Evolutionary conservation across 225 moss, liverwort and hornwort genomes (phyloP).

Genomic region (Neckera pumila): DNA sequence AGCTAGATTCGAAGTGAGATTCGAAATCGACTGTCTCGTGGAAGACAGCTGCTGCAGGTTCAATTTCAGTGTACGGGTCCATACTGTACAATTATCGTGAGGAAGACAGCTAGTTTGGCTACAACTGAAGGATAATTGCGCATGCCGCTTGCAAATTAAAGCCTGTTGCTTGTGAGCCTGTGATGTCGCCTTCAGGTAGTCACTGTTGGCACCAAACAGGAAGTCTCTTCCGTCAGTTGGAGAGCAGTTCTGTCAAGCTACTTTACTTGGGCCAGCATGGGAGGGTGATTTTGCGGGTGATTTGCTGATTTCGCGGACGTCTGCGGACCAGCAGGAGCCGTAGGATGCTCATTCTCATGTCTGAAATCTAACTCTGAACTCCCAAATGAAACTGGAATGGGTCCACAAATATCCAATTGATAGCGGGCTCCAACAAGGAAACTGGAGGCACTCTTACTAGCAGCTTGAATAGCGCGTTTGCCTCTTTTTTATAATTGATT

Average conservation of each 20-base stretch:
- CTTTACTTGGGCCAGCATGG: too few relatives aligned
- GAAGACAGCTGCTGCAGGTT: neutral
- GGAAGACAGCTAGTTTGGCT: neutral
- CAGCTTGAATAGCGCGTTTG: neutral
- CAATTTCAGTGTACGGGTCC: neutral
- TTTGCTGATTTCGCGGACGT: too few relatives aligned
- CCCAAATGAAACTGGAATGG: neutral
- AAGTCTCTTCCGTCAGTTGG: neutral
- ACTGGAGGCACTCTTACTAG: neutral
- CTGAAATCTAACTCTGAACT: too few relatives aligned
- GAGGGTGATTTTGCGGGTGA: too few relatives aligned
- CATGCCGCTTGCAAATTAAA: neutral
- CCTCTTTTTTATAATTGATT: neutral
- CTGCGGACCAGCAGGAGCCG: neutral
- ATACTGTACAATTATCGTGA: neutral
- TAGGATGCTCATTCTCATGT: too few relatives aligned
- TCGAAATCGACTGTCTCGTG: neutral
- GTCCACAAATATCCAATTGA: too few relatives aligned
- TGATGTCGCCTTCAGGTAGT: neutral
- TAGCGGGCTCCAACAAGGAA: neutral
- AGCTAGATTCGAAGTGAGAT: neutral
- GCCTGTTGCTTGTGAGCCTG: neutral
- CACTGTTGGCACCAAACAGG: neutral
- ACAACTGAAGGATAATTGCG: neutral
- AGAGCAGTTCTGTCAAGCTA: too few relatives aligned